A percentile compares a stretch with the other conserved stretches of the same genome.
These are phyloP conservation scores for Alternaria panax DNA, from an alignment of 2,329 filamentous ascomycete species.

Conservation along the genomic window DNA sequence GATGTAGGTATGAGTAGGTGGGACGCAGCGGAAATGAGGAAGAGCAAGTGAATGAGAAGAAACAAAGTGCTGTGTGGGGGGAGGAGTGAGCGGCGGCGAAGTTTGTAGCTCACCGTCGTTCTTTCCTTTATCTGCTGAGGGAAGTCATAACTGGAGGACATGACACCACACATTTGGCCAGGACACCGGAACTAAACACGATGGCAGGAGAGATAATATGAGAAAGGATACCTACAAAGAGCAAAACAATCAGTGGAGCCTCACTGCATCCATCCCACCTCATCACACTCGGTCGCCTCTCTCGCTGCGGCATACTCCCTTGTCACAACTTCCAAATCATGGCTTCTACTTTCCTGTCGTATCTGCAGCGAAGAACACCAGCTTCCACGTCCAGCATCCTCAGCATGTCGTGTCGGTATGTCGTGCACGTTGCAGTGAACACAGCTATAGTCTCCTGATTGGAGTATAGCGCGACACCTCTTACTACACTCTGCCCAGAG, in stretches of 20 bases:
- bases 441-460: background rate
- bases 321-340: background rate
- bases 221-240: background rate
- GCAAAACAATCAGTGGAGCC: background rate
- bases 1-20: background rate
- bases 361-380: background rate
- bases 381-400: background rate
- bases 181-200: background rate
- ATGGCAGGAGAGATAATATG: background rate
- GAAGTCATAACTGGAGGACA: constrained; percentile 20
- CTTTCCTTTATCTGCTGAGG: constrained; percentile 17
- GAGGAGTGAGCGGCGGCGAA: constrained; percentile 8
- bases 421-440: background rate
- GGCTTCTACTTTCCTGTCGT: background rate
- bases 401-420: background rate
- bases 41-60: background rate
- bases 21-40: background rate
- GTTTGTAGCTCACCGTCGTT: constrained; percentile 19
- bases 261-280: background rate
- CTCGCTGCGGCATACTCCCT: background rate
- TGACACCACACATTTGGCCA: constrained; percentile 2
- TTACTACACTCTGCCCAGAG: background rate
- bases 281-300: background rate
- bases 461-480: background rate
- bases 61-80: background rate